A percentile compares a stretch with the other conserved stretches of the same genome.
Conservation (phyloP, 176 grass and related monocot genomes). For the Aegilops umbellulata region DNA sequence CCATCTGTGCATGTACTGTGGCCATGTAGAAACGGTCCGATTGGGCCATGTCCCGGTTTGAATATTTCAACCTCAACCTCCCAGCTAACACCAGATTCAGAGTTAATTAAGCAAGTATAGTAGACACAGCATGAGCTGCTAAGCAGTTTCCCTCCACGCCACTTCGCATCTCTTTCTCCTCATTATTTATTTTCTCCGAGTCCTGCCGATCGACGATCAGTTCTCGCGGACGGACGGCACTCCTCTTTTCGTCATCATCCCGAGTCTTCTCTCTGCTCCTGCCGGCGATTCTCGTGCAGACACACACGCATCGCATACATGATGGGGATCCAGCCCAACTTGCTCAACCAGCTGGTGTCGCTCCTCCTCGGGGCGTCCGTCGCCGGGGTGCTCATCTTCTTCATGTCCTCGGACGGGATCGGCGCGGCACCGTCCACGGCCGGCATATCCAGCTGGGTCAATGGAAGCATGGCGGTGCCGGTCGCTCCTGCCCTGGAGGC, state of each 20-base stretch:
- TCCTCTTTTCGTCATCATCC: no score
- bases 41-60: conserved; percentile 22
- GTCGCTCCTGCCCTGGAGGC: neutral
- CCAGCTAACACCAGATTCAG: neutral
- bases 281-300: no score
- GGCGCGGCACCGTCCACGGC: neutral
- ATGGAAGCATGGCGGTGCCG: conserved; percentile 9
- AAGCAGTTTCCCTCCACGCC: conserved; percentile 33
- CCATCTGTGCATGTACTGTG: neutral
- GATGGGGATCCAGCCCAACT: conserved; percentile 48
- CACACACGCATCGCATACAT: neutral
- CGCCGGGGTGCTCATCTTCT: conserved; percentile 55
- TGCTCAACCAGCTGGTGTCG: conserved; percentile 52
- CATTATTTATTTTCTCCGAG: neutral
- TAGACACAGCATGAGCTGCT: neutral
- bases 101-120: neutral
- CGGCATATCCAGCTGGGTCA: conserved; percentile 42
- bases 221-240: neutral
- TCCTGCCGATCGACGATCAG: neutral
- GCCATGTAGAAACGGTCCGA: conserved; percentile 20
- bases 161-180: neutral
- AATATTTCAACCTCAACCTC: conserved; percentile 21
- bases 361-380: conserved; percentile 62
- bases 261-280: no score
- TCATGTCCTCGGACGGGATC: conserved; percentile 33